A percentile compares a stretch with the other conserved stretches of the same genome.
phyloP scores from a whole-genome alignment of 2,329 filamentous ascomycete species.

The Colletotrichum kahawae region DNA sequence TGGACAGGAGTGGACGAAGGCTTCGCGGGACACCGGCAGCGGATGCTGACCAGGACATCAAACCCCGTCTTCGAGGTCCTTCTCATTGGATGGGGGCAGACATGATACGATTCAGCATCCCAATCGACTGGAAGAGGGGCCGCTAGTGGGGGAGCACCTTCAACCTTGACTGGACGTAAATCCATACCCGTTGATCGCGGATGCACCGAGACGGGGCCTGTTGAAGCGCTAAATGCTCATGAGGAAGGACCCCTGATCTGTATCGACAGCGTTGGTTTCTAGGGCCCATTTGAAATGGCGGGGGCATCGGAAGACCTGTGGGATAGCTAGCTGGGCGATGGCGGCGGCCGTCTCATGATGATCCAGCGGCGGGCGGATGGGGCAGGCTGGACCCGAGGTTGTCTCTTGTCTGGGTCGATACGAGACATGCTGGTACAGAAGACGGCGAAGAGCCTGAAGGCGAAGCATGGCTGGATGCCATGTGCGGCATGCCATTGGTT shows the following conservation, averaged over 20 bases:
- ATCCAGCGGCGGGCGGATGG: not conserved
- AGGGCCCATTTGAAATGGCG: not conserved
- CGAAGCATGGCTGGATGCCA: not conserved
- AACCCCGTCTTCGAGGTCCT: not conserved
- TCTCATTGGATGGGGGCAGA: not conserved
- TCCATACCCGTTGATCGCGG: slow-evolving; percentile 13
- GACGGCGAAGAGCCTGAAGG: not conserved
- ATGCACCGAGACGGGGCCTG: slow-evolving; percentile 20
- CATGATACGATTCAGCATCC: slow-evolving; percentile 21
- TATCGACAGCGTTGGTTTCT: slow-evolving; percentile 8
- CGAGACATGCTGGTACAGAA: not conserved
- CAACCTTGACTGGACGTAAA: not conserved
- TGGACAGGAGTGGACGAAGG: not conserved
- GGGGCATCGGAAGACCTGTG: not conserved
- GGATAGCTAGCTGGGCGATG: slow-evolving; percentile 1
- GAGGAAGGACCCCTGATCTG: slow-evolving; percentile 20
- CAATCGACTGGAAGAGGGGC: slow-evolving; percentile 16
- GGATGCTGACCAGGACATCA: not conserved
- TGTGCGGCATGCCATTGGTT: not conserved
- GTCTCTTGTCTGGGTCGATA: not conserved
- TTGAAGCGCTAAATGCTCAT: slow-evolving; percentile 15
- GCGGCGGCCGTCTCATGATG: not conserved
- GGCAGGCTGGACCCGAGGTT: not conserved
- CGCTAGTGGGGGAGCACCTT: not conserved
- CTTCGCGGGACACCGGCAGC: not conserved